Base-by-base conservation (phyloP, 805 yeast genomes). In the Ogataea populi-albae region DNA sequence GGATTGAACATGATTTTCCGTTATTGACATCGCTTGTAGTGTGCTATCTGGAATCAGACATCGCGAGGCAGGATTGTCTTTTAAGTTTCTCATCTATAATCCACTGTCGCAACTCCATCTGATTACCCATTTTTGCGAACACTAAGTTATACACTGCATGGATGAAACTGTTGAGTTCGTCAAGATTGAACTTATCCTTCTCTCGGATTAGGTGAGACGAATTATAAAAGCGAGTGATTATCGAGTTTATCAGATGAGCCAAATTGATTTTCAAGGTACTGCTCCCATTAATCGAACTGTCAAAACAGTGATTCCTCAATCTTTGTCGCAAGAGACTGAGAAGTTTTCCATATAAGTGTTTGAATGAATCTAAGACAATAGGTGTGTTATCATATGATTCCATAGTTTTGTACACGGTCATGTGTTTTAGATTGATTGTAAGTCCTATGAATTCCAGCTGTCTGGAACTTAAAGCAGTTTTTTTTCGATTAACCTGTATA, bases 371-470 rank as follows among this genome's bases (percentile, higher is more conserved):
- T 0, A 45, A 38, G 4, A 25, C 23, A 19, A 45, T 27, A 4
- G 41, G 27, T 10, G 45, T 23, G 6, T 24, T 12, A 16, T 47
- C 49, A 29, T 51, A 40, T 0, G 49, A 27, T 6, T 52, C 57
- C 10, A 49, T 41, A 3, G 40, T 39, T 41, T 72, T 75, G 39
- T 60, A 46, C 2, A 69, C 54, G 6, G 64, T 56, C 11, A 73
- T 49, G 5, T 37, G 45, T 2, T 30, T 27, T 6, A 67, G 42
- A 38, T 64, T 49, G 9, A 73, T 59, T 3, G 62, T 46, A 8
- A 67, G 47, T 1, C 72, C 79, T 43, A 76, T 69, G 46, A 72
- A 75, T 0, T 55, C 49, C 11, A 70, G 30, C 16, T 39, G 23
- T 1, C 28, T 32, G 3, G 46, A 38, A 4, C 57, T 47, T 5